Evolutionary conservation across 164 flowering plant species (phyloP).

Genomic region (Vitis amurensis): DNA sequence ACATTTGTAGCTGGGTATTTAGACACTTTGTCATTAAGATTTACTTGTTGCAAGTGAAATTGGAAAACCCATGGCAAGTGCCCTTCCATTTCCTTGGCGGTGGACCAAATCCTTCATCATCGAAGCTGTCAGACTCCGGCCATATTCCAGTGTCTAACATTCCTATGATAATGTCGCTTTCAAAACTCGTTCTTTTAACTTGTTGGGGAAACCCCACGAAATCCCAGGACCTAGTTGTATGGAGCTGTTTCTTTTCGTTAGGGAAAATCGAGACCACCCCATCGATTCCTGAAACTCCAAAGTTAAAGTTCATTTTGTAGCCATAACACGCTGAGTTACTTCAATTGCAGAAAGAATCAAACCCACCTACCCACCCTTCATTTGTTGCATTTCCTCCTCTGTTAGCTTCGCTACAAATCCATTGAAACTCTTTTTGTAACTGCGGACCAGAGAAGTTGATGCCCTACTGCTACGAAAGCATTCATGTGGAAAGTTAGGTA

Average conservation of each 20-base stretch:
- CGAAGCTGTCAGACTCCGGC: constrained; percentile 63
- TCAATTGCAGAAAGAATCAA: background rate
- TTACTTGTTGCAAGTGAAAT: constrained; percentile 75
- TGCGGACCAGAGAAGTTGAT: constrained; percentile 28
- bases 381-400: constrained; percentile 28
- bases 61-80: constrained; percentile 28
- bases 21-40: background rate
- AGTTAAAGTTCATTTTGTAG: background rate
- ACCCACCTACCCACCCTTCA: constrained; percentile 24
- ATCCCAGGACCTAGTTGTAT: constrained; percentile 61
- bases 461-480: constrained; percentile 1
- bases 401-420: constrained; percentile 58
- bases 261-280: constrained; percentile 48
- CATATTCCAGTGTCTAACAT: constrained; percentile 58
- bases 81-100: constrained; percentile 64
- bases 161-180: constrained; percentile 47
- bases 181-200: constrained; percentile 16
- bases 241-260: constrained; percentile 24
- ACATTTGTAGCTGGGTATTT: too few relatives aligned
- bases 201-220: constrained; percentile 34
- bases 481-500: background rate
- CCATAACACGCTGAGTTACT: background rate
- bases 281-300: constrained; percentile 19
- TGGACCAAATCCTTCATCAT: constrained; percentile 49
- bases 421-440: constrained; percentile 54